A percentile compares a stretch with the other conserved stretches of the same genome.
Evolutionary conservation across 805 yeast species (phyloP).

Genomic region (Brettanomyces sp.): DNA sequence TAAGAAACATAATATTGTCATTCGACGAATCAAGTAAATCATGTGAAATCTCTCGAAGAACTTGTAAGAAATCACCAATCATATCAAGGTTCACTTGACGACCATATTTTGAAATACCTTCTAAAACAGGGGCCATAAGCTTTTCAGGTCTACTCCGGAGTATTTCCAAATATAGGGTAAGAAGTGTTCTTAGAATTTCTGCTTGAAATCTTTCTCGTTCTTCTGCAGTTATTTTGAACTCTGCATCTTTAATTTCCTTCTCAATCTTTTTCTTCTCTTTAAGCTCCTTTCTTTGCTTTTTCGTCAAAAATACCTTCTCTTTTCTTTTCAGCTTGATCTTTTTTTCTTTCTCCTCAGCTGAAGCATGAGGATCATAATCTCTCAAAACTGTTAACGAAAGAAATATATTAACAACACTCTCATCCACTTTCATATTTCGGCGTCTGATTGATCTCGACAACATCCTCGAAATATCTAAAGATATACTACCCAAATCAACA

Average conservation of each 20-base stretch:
- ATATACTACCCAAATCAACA: constrained; percentile 66
- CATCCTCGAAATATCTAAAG: constrained; percentile 63
- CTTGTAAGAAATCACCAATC: constrained; percentile 86
- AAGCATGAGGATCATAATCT: constrained; percentile 56
- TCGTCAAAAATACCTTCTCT: constrained; percentile 85
- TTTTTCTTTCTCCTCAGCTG: constrained; percentile 36
- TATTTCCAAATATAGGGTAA: constrained; percentile 70
- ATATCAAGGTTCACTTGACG: constrained; percentile 88
- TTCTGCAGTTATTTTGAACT: constrained; percentile 76
- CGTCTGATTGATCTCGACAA: constrained; percentile 62
- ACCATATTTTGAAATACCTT: constrained; percentile 85
- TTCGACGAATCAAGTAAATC: constrained; percentile 27
- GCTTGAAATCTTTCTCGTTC: constrained; percentile 83
- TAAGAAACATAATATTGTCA: constrained; percentile 28
- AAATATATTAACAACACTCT: constrained; percentile 65
- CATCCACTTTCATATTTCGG: constrained; percentile 74
- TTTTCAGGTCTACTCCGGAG: constrained; percentile 53
- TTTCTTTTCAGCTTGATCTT: constrained; percentile 60
- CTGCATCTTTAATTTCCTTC: constrained; percentile 81
- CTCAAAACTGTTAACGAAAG: constrained; percentile 56
- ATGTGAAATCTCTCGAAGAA: constrained; percentile 68
- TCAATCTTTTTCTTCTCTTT: constrained; percentile 84
- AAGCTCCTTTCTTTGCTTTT: constrained; percentile 77
- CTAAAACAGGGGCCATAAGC: constrained; percentile 78
- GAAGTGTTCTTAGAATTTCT: constrained; percentile 63